phyloP scores from a whole-genome alignment of 208 protist species.

The Porcisia hertigi region DNA sequence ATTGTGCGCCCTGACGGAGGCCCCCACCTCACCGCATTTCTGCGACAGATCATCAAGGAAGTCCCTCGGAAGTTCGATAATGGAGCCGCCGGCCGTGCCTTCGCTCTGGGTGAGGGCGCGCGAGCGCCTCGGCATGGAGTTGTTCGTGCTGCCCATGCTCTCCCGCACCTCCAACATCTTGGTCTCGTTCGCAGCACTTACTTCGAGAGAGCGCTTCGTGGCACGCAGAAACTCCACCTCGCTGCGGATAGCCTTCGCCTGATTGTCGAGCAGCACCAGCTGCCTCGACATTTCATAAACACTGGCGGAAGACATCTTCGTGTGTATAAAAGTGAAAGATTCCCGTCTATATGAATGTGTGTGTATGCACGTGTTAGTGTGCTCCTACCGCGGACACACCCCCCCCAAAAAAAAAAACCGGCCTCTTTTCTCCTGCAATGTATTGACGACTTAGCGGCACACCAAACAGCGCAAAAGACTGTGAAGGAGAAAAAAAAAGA shows the following conservation, averaged over 20 bases:
- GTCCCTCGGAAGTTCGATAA: slow-evolving; percentile 43
- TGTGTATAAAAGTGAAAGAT: not conserved
- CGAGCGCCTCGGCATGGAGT: slow-evolving; percentile 24
- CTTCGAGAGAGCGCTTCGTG: slow-evolving; percentile 44
- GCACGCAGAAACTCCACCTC: slow-evolving; percentile 64
- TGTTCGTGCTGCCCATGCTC: slow-evolving; percentile 25
- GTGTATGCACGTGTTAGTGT: too few species aligned
- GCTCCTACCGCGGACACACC: too few species aligned
- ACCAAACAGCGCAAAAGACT: not conserved
- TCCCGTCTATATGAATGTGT: too few species aligned
- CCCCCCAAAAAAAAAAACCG: not conserved
- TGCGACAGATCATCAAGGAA: slow-evolving; percentile 53
- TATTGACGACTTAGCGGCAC: not conserved
- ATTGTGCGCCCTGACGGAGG: slow-evolving; percentile 30
- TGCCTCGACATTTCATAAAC: slow-evolving; percentile 45
- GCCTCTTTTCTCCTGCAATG: not conserved
- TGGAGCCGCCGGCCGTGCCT: not conserved
- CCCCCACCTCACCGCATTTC: slow-evolving; percentile 49
- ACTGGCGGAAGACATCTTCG: slow-evolving; percentile 21
- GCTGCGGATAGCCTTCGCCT: slow-evolving; percentile 59
- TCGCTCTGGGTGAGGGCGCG: slow-evolving; percentile 12
- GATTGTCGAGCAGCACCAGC: slow-evolving; percentile 54
- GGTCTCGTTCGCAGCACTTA: slow-evolving; percentile 27
- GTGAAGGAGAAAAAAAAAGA: not conserved
- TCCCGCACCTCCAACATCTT: slow-evolving; percentile 37